Conservation (phyloP, 108 stramenopile species). For the Stephanodiscus minutulus region DNA sequence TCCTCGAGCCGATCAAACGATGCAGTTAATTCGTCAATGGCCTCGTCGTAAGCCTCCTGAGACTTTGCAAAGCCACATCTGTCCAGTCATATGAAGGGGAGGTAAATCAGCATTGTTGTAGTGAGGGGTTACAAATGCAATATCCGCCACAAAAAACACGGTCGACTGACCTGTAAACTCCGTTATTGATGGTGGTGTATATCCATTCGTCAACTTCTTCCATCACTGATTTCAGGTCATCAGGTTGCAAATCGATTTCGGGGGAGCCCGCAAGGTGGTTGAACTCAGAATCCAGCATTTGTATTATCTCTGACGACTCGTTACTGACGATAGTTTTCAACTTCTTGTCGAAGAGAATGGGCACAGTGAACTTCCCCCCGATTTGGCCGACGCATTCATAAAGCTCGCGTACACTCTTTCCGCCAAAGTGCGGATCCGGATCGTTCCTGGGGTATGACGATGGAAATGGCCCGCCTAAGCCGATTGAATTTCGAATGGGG, state of each 20-base stretch:
- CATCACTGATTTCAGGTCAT: conserved; percentile 68
- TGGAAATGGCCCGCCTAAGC: conserved; percentile 77
- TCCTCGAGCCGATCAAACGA: conserved; percentile 88
- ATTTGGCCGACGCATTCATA: conserved; percentile 82
- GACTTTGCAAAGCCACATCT: conserved; percentile 94
- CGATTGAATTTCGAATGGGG: conserved; percentile 69
- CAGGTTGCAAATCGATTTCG: conserved; percentile 89
- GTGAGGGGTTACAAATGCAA: too few species aligned
- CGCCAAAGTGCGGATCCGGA: conserved; percentile 68
- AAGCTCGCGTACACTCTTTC: conserved; percentile 75
- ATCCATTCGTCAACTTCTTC: conserved; percentile 91
- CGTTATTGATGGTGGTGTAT: conserved; percentile 93
- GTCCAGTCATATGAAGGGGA: too few species aligned
- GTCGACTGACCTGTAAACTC: conserved; percentile 72
- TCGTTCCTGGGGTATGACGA: conserved; percentile 69
- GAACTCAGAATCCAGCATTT: conserved; percentile 96
- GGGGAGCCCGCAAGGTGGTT: conserved; percentile 75
- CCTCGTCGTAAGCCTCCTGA: conserved; percentile 91
- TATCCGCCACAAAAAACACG: too few species aligned
- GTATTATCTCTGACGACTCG: conserved; percentile 96
- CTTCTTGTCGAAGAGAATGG: conserved; percentile 96
- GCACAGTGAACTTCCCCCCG: conserved; percentile 93
- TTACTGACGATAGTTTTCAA: conserved; percentile 94
- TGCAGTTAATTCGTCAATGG: conserved; percentile 85
- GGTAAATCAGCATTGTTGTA: too few species aligned